Evolutionary conservation across 2,329 filamentous ascomycete species (phyloP).

Genomic region (Monosporascus sp.): DNA sequence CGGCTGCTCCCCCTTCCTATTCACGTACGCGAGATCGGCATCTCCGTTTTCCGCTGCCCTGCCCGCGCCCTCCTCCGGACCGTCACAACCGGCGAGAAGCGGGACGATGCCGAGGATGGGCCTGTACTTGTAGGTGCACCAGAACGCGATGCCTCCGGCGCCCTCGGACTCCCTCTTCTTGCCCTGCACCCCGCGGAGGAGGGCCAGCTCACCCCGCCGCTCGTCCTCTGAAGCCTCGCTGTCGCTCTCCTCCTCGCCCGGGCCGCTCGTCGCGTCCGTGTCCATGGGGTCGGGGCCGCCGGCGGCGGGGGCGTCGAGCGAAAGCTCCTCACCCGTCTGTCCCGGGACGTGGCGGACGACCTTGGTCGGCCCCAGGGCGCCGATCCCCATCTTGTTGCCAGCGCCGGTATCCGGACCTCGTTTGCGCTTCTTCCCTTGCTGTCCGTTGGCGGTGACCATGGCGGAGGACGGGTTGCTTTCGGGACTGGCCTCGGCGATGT

Average conservation of each 20-base stretch:
- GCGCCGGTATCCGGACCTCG: constrained; percentile 46
- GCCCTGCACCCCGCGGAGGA: constrained; percentile 23
- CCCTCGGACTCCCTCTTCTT: constrained; percentile 17
- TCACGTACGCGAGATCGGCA: constrained; percentile 22
- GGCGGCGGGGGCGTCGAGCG: constrained; percentile 17
- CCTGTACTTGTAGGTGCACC: constrained; percentile 89
- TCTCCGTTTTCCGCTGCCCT: constrained; percentile 13
- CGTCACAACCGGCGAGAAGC: constrained; percentile 16
- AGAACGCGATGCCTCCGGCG: constrained; percentile 39
- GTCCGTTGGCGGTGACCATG: constrained; percentile 20
- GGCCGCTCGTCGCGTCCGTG: constrained; percentile 22
- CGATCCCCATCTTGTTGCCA: constrained; percentile 45
- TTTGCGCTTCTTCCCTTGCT: constrained; percentile 48
- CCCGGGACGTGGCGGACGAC: constrained; percentile 17
- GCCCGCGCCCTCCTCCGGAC: no score
- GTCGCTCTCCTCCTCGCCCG: constrained; percentile 23
- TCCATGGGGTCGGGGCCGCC: constrained; percentile 22
- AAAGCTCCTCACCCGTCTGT: constrained; percentile 18
- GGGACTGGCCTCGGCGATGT: constrained; percentile 46
- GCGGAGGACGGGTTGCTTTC: constrained; percentile 23
- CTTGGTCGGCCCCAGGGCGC: constrained; percentile 28
- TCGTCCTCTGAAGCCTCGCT: constrained; percentile 31
- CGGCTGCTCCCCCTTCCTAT: constrained; percentile 6
- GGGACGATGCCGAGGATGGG: constrained; percentile 75
- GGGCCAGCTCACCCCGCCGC: constrained; percentile 24